Evolutionary conservation across 129 eudicot genomes (phyloP), one percentile per base, ranked within the genome.

Genomic region (Saussurea involucrata): DNA sequence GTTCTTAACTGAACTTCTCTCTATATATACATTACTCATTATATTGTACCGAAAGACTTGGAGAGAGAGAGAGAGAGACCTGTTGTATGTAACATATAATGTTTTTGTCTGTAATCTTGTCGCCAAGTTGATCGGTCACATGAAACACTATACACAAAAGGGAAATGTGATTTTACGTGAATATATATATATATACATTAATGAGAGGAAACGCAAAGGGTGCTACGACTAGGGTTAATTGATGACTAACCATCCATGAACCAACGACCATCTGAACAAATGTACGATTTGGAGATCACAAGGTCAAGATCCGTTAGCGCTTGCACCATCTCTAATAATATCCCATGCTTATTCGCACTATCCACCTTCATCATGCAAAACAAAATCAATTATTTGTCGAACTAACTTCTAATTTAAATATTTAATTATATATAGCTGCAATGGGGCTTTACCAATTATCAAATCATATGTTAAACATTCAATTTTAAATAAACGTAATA

Each of bases 201-300:
- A 73, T 53, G 10, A n/a, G 4, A 4, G 46, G 8, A 8, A 9
- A 15, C 44, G 63, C 40, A 76, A 57, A 31, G 46, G 44, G 3
- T 58, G 66, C 17, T 4, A 63, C 25, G 5, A 5, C 15, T 20
- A 9, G 60, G 17, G 27, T 28, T 1, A 31, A 28, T 58, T 1
- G 40, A 28, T 58, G 55, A 88, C 88, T 66, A 25, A 95, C 99
- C 99, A 81, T 95, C 97, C 99, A 95, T 95, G 75, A 92, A 83
- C 99, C 99, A 95, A 68, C 81, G 89, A 76, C 99, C 99, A 66
- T 95, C 99, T 0, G 97, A 91, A 68, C 81, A 89, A 58, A 95
- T 88, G 87, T 95, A 92, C 2, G 96, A 92, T 84, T 88, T 91
- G 66, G 92, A 89, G 73, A 95, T 95, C 22, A 91, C 76, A 44